Base-by-base conservation (phyloP, 306 rosid genomes). In the Vigna mungo region DNA sequence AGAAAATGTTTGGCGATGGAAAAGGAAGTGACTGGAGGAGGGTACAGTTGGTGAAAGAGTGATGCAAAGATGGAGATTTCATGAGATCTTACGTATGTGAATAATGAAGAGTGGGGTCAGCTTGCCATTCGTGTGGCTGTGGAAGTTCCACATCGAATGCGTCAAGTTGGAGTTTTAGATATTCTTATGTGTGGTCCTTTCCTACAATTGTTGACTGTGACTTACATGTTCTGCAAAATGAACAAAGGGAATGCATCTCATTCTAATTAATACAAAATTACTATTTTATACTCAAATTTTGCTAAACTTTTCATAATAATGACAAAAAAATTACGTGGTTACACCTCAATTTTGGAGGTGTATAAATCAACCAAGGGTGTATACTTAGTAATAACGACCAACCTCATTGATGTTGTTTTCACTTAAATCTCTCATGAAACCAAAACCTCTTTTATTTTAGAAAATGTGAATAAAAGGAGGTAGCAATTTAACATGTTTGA, bases 51-150 rank as follows among this genome's bases (percentile, higher is more conserved):
- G 72, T 17, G 54, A 75, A 5, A 18, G 62, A 7, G 58, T 49
- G 69, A 36, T 32, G 83, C 9, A 44, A 66, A 61, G 88, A 81
- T 85, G 81, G 79, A 89, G 81, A 79, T 81, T 52, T 58, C 23
- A 3, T 72, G 13, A 41, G 86, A 65, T 62, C 27, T 66, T 47
- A 12, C 30, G 74, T 4, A 44, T 85, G 52, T 49, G 76, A 17
- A 82, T 37, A 70, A 64, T 2, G 37, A 46, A 65, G 20, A 2
- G 81, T 65, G 32, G 79, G 83, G 53, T 43, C 64, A 63, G 0
- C 41, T 46, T 68, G 48, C 74, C 59, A 80, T 34, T 44, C 68
- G 80, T 78, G 87, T 88, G 91, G 90, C 71, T 69, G 68, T 52
- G 84, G 36, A 81, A 47, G 23, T 76, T 16, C 68, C 68, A 48